Evolutionary conservation across 169 alveolate genomes (phyloP).

Genomic region (Sarcocystis neurona): DNA sequence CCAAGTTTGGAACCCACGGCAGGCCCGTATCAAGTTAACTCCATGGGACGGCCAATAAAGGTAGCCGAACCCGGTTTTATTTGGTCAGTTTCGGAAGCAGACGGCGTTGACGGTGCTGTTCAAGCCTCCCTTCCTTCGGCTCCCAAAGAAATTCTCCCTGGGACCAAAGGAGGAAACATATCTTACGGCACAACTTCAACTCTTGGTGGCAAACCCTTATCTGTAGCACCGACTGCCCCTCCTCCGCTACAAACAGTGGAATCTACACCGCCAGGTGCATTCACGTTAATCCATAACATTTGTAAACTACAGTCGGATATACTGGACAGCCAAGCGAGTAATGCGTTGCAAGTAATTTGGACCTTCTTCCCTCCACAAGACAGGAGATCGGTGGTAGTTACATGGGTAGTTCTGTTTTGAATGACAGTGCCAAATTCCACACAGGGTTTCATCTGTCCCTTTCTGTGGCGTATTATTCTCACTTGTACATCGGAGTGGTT

Average conservation of each 20-base stretch:
- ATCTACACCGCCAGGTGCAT: no score
- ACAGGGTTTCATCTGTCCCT: no score
- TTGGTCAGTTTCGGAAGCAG: constrained; percentile 4
- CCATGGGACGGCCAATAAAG: constrained; percentile 8
- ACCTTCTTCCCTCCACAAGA: no score
- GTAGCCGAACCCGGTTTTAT: constrained; percentile 12
- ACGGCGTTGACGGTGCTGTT: neutral
- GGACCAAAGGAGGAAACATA: neutral
- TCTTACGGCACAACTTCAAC: constrained; percentile 10
- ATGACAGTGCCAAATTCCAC: no score
- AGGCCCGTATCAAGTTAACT: neutral
- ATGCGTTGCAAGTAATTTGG: no score
- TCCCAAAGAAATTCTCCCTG: neutral
- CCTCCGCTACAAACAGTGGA: neutral
- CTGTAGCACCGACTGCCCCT: constrained; percentile 2
- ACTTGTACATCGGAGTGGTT: no score
- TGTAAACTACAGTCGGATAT: no score
- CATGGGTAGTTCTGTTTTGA: no score
- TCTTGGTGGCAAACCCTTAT: neutral
- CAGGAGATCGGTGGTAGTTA: no score
- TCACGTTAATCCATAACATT: no score
- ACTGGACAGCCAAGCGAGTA: no score
- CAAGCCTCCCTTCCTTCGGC: neutral
- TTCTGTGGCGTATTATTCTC: no score
- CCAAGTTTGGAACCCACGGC: neutral